Base-by-base conservation (phyloP, 306 rosid species). In the Dalbergia cultrata region DNA sequence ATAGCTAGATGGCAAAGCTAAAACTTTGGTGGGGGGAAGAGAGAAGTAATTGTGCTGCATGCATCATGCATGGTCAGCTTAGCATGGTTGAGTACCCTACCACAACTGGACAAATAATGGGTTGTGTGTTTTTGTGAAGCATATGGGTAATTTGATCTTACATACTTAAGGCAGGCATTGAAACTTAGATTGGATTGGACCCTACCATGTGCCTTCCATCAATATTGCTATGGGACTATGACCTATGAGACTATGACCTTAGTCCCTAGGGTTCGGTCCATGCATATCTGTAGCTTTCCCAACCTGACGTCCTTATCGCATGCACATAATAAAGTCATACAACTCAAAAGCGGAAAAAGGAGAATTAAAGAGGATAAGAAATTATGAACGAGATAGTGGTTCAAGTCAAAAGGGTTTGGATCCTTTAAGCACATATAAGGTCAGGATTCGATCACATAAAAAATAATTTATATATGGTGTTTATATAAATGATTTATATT, bases 131-230 rank as follows among this genome's bases (percentile, higher is more conserved):
- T 76, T 65, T 53, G 74, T 37, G 57, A 66, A 56, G 19, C 75
- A 54, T 16, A 54, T 12, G 35, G 19, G 43, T 19, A 53, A 47
- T 47, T 10, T 43, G 49, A 18, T 9, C 9, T 49, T 11, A 54
- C 21, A 18, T 10, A 60, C 13, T 19, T 11, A 63, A 17, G 69
- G 57, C 19, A 45, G 59, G 41, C 31, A 53, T 52, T 21, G 7
- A 43, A 68, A 45, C 39, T 18, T 76, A 14, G 7, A 37, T 47
- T 47, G 53, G 16, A n/a, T 14, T 57, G 72, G 81, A 56, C 81
- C 83, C 86, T 74, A 78, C 86, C 84, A 85, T 82, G 88, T 85
- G 86, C 70, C 16, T 1, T 49, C 16, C 16, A 11, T 11, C 16
- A 49, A 52, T 79, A 33, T 56, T 71, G 71, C 39, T 12, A 44